Base-by-base conservation (phyloP, 768 basidiomycete species). In the Mycena epipterygia region DNA sequence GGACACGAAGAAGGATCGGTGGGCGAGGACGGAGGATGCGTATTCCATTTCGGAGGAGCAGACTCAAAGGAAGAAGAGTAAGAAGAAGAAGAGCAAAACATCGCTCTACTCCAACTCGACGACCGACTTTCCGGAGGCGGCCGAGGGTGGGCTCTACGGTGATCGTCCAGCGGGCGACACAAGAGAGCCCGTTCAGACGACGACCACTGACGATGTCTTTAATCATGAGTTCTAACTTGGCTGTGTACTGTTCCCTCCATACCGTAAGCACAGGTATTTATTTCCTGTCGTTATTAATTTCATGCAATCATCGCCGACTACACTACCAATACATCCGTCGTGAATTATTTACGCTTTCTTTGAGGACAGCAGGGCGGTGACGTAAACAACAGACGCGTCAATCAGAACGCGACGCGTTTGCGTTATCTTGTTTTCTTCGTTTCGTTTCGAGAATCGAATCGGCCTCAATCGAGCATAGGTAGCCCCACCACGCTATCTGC, bases 21-120 rank as follows among this genome's bases (percentile, higher is more conserved):
- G 92, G 92, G 94, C 91, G 68, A 86, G 92, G 80, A 95, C 94
- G 35, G 93, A 95, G 80, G 95, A 96, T 78, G 95, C 94, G 37
- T 92, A 95, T 75, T 84, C 83, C 75, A 81, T 88, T 75, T 88
- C 83, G 74, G 84, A 82, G 68, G 85, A 82, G 71, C 81, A 78
- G 56, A 77, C 79, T 60, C 80, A 76, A 74, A 87, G 76, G 75
- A 87, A 83, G 77, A 93, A 88, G 83, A 87, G 83, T 70, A 93
- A 90, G 83, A 91, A 88, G 82, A 88, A 88, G 77, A 86, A 81
- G 73, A 84, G 83, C 72, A 85, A 83, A 69, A 83, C 86, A 23
- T 83, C 86, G 3, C 69, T 81, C 30, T 76, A 76, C 25, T 84
- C 83, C 33, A 73, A 84, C 49, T 83, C 84, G 9, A 76, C 82